These are phyloP conservation scores for Corylus americana DNA, from an alignment of 306 rosid genomes.

Conservation along the genomic window DNA sequence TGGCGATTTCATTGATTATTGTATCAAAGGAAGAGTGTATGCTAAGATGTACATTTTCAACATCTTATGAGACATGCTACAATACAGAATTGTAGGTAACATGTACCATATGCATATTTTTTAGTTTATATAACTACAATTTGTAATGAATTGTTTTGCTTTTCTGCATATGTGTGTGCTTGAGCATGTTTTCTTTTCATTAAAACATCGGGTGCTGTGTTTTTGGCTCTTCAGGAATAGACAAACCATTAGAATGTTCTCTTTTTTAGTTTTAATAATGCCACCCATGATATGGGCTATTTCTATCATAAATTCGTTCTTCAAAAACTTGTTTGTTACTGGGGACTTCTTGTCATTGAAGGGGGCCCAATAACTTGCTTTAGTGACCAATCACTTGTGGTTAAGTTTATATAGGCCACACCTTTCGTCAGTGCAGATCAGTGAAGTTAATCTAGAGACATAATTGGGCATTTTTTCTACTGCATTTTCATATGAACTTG, in stretches of 20 bases:
- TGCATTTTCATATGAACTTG: neutral
- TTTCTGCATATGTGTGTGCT: too few relatives aligned
- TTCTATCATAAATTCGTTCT: neutral
- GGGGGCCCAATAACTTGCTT: neutral
- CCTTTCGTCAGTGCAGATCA: neutral
- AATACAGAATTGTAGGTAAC: neutral
- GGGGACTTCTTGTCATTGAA: too few relatives aligned
- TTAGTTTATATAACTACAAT: too few relatives aligned
- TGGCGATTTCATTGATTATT: neutral
- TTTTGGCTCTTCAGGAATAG: too few relatives aligned
- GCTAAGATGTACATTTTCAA: neutral
- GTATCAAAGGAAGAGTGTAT: neutral
- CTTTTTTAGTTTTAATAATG: too few relatives aligned
- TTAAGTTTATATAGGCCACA: neutral
- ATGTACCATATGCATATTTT: too few relatives aligned
- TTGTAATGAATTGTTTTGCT: too few relatives aligned
- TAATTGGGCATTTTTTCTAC: neutral
- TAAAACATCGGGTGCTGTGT: too few relatives aligned
- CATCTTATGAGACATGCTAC: neutral
- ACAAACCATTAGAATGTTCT: too few relatives aligned
- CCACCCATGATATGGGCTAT: neutral
- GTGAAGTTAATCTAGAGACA: neutral
- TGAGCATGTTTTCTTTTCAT: too few relatives aligned
- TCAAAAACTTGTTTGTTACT: neutral
- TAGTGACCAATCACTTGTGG: neutral